Evolutionary conservation across 805 yeast species (phyloP).

Genomic region (Yarrowia sp.): DNA sequence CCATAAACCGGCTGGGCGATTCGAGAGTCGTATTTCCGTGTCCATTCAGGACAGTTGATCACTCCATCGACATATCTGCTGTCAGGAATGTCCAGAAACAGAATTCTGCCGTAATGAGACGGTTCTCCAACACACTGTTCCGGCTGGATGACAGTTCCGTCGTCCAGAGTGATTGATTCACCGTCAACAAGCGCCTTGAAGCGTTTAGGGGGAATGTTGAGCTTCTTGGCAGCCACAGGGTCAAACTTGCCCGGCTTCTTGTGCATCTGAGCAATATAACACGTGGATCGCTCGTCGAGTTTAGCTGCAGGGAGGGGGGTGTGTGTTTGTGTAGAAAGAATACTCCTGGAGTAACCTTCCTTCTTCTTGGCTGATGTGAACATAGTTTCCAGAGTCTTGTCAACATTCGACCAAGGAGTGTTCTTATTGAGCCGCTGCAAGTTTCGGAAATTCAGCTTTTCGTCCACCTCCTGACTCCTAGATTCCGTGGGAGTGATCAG

Average conservation of each 20-base stretch:
- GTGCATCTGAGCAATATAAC: constrained; percentile 69
- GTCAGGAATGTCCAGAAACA: constrained; percentile 78
- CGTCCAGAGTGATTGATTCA: constrained; percentile 59
- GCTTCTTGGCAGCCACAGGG: constrained; percentile 64
- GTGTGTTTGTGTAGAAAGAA: constrained; percentile 6
- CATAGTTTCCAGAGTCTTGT: neutral
- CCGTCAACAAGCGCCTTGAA: constrained; percentile 70
- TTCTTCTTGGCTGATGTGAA: neutral
- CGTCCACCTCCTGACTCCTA: neutral
- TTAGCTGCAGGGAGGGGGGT: constrained; percentile 34
- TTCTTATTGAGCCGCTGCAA: neutral
- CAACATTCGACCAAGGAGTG: constrained; percentile 1
- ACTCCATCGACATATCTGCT: constrained; percentile 54
- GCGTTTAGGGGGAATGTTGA: constrained; percentile 74
- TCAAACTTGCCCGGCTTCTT: constrained; percentile 81
- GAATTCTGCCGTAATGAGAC: constrained; percentile 62
- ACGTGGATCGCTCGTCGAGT: constrained; percentile 58
- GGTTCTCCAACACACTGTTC: constrained; percentile 74
- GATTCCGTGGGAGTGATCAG: constrained; percentile 1
- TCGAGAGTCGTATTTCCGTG: neutral
- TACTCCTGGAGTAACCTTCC: neutral
- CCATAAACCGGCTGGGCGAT: constrained; percentile 28
- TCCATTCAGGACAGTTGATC: constrained; percentile 39
- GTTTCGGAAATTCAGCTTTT: neutral
- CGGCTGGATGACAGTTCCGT: constrained; percentile 66